Base-by-base conservation (phyloP, 2,329 filamentous ascomycete species). In the Stachybotrys chlorohalonatus region DNA sequence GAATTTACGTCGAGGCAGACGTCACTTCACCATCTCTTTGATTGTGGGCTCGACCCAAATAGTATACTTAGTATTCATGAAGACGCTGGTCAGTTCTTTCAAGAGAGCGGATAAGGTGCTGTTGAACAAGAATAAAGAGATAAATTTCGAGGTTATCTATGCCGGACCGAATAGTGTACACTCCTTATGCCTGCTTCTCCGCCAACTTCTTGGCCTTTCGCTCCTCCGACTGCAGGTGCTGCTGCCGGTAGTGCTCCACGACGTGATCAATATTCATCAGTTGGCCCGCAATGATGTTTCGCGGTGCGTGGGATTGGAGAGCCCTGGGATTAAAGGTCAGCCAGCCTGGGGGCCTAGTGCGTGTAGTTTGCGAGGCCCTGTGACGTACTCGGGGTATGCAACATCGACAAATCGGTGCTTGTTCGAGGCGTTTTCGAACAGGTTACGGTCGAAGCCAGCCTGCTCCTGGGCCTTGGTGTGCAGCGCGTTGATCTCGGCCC, bases 321-420 rank as follows among this genome's bases (percentile, higher is more conserved):
- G 76, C 68, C 65, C 80, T 83, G 55, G 17, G 56, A 7, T 5
- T 16, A 52, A 52, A n/a, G 24, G 55, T 68, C 59, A 67, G 65
- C 46, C 46, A n/a, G 31, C 24, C 24, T 42, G 36, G 36, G 49
- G 53, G 39, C 16, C 2, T 13, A 47, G 31, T 9, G 49, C 45
- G 51, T 30, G 24, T 8, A 15, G 45, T 45, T 13, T 31, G 47
- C 17, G 36, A 50, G 45, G 48, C 50, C 54, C 53, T 32, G 39
- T n/a, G 52, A 78, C 80, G 58, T 75, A 84, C 81, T 84, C 81
- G 49, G 81, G 81, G 59, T 70, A 81, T 60, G 75, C 74, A 60
- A 83, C 73, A 58, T 83, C 79, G 60, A 80, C 69, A 60, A 73
- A 73, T 59, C 64, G 65, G 66, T 73, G 74, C 65, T 73, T 73